phyloP scores from a whole-genome alignment of 495 filamentous ascomycete species.

The Thozetella sp. region DNA sequence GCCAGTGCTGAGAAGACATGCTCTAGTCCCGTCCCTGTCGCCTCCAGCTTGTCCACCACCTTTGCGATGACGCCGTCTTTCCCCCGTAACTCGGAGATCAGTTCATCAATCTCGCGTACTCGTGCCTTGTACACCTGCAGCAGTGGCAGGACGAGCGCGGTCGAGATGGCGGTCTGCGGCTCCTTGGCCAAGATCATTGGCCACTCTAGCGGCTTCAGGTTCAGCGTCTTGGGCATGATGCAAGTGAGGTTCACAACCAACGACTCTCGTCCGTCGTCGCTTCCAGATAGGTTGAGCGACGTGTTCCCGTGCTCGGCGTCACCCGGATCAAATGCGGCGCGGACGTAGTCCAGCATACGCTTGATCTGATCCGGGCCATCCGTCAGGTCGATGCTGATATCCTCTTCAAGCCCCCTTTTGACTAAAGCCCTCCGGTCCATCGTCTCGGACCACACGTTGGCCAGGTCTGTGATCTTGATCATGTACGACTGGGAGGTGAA shows the following conservation, averaged over 20 bases:
- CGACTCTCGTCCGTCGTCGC: conserved; percentile 23
- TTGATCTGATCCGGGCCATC: conserved; percentile 72
- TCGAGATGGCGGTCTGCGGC: conserved; percentile 53
- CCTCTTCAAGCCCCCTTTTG: conserved; percentile 61
- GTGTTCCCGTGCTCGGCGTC: conserved; percentile 37
- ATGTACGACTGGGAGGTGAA: conserved; percentile 60
- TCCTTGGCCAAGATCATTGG: conserved; percentile 58
- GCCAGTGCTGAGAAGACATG: conserved; percentile 69
- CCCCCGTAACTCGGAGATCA: conserved; percentile 63
- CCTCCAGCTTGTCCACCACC: conserved; percentile 77
- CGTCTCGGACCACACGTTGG: conserved; percentile 79
- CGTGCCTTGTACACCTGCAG: conserved; percentile 57
- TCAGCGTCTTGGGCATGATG: conserved; percentile 66
- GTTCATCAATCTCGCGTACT: conserved; percentile 48
- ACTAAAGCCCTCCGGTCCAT: conserved; percentile 66
- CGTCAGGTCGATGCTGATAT: conserved; percentile 83
- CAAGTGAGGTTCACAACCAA: conserved; percentile 62
- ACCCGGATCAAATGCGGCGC: conserved; percentile 53
- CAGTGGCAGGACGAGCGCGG: conserved; percentile 70
- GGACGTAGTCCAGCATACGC: conserved; percentile 74
- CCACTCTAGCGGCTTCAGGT: conserved; percentile 73
- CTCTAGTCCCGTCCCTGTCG: conserved; percentile 65
- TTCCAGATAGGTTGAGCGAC: conserved; percentile 28
- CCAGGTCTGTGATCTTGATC: conserved; percentile 81
- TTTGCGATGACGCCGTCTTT: conserved; percentile 81